Conservation (phyloP, 768 basidiomycete genomes). For the Amanita pseudoporphyria region DNA sequence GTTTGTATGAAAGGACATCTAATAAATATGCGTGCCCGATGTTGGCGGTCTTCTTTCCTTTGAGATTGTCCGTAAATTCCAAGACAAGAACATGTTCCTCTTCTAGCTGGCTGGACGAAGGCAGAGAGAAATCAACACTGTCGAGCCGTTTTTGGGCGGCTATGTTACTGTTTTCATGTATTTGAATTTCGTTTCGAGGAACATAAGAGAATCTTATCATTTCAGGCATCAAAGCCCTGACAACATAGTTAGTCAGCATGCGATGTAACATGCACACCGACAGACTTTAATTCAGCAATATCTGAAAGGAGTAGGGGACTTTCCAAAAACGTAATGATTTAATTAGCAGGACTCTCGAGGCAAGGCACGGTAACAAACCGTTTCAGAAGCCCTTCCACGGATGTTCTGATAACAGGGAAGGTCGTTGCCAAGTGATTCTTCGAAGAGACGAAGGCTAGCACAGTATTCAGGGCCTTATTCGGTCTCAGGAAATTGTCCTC, state of each 20-base stretch:
- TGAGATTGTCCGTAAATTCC: slow-evolving; percentile 29
- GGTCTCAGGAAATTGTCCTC: neutral
- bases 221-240: slow-evolving; percentile 72
- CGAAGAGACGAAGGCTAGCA: slow-evolving; percentile 79
- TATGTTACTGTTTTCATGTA: slow-evolving; percentile 26
- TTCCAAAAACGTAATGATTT: slow-evolving; percentile 6
- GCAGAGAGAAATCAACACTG: slow-evolving; percentile 38
- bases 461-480: slow-evolving; percentile 74
- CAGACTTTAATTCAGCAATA: slow-evolving; percentile 79
- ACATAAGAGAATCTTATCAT: slow-evolving; percentile 79
- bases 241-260: neutral
- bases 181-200: slow-evolving; percentile 48
- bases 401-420: slow-evolving; percentile 62
- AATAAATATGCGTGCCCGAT: slow-evolving; percentile 17
- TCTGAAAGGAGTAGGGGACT: slow-evolving; percentile 73
- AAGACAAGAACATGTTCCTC: slow-evolving; percentile 36
- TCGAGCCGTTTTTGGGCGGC: slow-evolving; percentile 6
- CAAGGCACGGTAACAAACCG: slow-evolving; percentile 33
- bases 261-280: slow-evolving; percentile 4
- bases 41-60: slow-evolving; percentile 22
- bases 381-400: slow-evolving; percentile 75
- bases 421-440: slow-evolving; percentile 75
- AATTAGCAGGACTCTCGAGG: neutral
- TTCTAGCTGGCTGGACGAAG: slow-evolving; percentile 23
- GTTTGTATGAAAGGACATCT: neutral